Percentiles rank a stretch among this genome's conserved stretches.
These are phyloP conservation scores for Mycena capillaripes DNA, from an alignment of 768 basidiomycete species.

Conservation along the genomic window DNA sequence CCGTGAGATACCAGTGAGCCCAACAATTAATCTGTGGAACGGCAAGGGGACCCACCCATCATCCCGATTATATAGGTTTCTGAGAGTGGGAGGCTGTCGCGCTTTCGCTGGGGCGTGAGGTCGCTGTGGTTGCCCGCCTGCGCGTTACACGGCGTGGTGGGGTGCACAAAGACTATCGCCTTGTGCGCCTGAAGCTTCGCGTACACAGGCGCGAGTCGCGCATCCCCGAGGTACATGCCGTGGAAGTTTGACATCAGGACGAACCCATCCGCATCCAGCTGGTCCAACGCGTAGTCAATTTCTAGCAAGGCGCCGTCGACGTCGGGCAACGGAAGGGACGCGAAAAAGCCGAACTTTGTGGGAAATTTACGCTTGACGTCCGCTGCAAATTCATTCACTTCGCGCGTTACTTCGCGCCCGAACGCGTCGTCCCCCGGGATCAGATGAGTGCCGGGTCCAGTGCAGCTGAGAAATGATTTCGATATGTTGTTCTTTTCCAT, in stretches of 20 bases:
- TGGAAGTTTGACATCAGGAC: conserved; percentile 14
- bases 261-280: conserved; percentile 22
- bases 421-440: too few relatives aligned
- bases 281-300: conserved; percentile 26
- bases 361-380: too few relatives aligned
- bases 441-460: too few relatives aligned
- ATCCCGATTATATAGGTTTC: conserved; percentile 17
- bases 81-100: conserved; percentile 6
- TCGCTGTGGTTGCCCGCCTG: conserved; percentile 9
- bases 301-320: conserved; percentile 9
- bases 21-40: too few relatives aligned
- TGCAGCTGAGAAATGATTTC: too few relatives aligned
- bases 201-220: conserved; percentile 15
- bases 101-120: not conserved
- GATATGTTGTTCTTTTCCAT: too few relatives aligned
- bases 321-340: too few relatives aligned
- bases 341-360: too few relatives aligned
- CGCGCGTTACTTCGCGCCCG: too few relatives aligned
- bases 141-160: conserved; percentile 17
- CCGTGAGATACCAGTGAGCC: too few relatives aligned
- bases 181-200: conserved; percentile 19
- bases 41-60: too few relatives aligned
- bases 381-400: too few relatives aligned
- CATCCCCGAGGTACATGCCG: conserved; percentile 24
- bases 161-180: conserved; percentile 23